Evolutionary conservation across 495 filamentous ascomycete species (phyloP).

Genomic region (Neurospora intermedia): DNA sequence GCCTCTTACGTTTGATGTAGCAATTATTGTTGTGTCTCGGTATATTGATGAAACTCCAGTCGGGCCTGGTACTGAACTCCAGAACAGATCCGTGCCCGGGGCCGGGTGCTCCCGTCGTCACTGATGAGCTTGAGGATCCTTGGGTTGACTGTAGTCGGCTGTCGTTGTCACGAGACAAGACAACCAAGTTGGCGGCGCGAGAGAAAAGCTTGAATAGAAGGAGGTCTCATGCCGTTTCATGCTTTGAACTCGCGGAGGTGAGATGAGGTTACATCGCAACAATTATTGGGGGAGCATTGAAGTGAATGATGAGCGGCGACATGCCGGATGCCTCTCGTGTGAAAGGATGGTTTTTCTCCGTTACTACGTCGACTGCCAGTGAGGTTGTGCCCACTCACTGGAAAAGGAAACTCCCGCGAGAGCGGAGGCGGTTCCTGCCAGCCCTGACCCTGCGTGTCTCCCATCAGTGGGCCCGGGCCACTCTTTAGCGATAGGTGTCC

Average conservation of each 20-base stretch:
- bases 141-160: background rate
- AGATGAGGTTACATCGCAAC: background rate
- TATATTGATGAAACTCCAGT: background rate
- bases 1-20: background rate
- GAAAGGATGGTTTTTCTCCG: background rate
- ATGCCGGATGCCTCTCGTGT: background rate
- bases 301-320: background rate
- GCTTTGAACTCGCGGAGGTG: background rate
- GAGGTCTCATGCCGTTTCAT: background rate
- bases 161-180: background rate
- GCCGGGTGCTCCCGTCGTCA: no score
- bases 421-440: background rate
- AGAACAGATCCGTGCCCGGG: no score
- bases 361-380: no score
- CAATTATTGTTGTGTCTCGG: background rate
- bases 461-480: background rate
- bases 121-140: background rate
- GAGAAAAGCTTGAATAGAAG: background rate
- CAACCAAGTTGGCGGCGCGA: background rate
- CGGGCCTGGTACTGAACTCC: no score
- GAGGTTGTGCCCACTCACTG: background rate
- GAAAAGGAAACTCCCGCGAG: background rate
- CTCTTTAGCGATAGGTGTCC: background rate
- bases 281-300: background rate
- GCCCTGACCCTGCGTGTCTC: background rate